Evolutionary conservation across 495 filamentous ascomycete species (phyloP).

Genomic region (Eremomyces bilateralis): DNA sequence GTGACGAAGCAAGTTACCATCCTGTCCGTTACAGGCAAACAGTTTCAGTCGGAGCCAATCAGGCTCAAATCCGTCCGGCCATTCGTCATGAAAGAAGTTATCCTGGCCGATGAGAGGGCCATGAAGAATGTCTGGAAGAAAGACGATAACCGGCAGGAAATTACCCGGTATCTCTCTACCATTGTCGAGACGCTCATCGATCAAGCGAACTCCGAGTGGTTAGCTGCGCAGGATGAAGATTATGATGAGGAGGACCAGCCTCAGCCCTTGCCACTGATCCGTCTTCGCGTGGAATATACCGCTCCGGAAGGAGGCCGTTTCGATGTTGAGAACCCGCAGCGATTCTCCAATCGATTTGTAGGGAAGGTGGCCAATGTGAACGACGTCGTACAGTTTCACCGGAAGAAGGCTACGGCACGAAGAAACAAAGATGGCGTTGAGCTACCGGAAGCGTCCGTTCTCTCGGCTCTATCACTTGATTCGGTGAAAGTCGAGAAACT

Average conservation of each 20-base stretch:
- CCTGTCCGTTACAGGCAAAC: conserved; percentile 57
- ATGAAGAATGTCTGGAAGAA: conserved; percentile 59
- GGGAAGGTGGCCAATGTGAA: conserved; percentile 81
- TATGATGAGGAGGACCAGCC: conserved; percentile 30
- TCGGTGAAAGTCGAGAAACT: conserved; percentile 71
- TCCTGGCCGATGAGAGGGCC: conserved; percentile 49
- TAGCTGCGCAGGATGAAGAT: conserved; percentile 37
- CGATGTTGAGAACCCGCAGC: conserved; percentile 86
- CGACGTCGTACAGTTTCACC: conserved; percentile 82
- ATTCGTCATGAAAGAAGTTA: conserved; percentile 69
- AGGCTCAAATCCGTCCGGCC: conserved; percentile 76
- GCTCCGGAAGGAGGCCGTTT: conserved; percentile 71
- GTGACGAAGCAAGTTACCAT: conserved; percentile 81
- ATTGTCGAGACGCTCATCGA: conserved; percentile 73
- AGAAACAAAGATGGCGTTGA: conserved; percentile 20
- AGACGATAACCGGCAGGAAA: conserved; percentile 57
- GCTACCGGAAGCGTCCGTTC: conserved; percentile 33
- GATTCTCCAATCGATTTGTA: conserved; percentile 85
- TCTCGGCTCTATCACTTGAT: conserved; percentile 42
- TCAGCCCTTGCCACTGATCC: conserved; percentile 58
- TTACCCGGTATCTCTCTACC: conserved; percentile 52
- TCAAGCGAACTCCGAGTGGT: conserved; percentile 65
- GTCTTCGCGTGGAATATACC: conserved; percentile 77
- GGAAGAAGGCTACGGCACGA: conserved; percentile 43
- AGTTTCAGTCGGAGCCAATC: conserved; percentile 63